These are phyloP conservation scores for Austroboletus novae-zelandiae DNA, from an alignment of 1,284 basidiomycete genomes.

Conservation along the genomic window DNA sequence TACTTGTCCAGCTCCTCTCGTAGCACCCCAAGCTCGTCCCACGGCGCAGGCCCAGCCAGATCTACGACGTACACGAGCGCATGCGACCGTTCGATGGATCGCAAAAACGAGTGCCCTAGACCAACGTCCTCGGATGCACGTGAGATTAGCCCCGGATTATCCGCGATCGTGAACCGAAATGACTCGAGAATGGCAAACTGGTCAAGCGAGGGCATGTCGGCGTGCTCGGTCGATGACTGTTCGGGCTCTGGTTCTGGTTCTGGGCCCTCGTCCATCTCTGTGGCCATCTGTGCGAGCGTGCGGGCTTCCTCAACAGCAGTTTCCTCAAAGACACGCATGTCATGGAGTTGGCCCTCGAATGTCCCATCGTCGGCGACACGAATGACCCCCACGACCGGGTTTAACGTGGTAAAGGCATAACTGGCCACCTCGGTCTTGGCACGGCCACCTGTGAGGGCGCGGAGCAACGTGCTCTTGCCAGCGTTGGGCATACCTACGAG, in stretches of 20 bases:
- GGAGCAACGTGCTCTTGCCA: slow-evolving; percentile 85
- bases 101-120: slow-evolving; percentile 91
- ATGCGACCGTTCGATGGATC: slow-evolving; percentile 89
- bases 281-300: slow-evolving; percentile 25
- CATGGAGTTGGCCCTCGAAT: slow-evolving; percentile 60
- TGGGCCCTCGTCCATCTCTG: neutral
- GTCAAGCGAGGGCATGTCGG: slow-evolving; percentile 20
- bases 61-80: slow-evolving; percentile 94
- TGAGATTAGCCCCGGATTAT: slow-evolving; percentile 92
- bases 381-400: slow-evolving; percentile 93
- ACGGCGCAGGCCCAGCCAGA: slow-evolving; percentile 69
- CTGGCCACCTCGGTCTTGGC: slow-evolving; percentile 87
- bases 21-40: slow-evolving; percentile 73
- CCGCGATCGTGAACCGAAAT: slow-evolving; percentile 92
- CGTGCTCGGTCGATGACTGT: slow-evolving; percentile 6
- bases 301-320: slow-evolving; percentile 60
- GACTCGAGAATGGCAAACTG: slow-evolving; percentile 60
- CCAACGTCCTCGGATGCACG: slow-evolving; percentile 76
- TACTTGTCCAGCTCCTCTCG: slow-evolving; percentile 85
- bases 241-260: slow-evolving; percentile 1
- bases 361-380: slow-evolving; percentile 80
- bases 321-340: slow-evolving; percentile 65
- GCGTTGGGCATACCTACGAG: slow-evolving; percentile 97
- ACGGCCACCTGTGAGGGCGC: slow-evolving; percentile 82
- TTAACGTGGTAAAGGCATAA: slow-evolving; percentile 94